These are phyloP conservation scores for Wakefieldia striispora DNA, from an alignment of 768 basidiomycete genomes.

Conservation along the genomic window DNA sequence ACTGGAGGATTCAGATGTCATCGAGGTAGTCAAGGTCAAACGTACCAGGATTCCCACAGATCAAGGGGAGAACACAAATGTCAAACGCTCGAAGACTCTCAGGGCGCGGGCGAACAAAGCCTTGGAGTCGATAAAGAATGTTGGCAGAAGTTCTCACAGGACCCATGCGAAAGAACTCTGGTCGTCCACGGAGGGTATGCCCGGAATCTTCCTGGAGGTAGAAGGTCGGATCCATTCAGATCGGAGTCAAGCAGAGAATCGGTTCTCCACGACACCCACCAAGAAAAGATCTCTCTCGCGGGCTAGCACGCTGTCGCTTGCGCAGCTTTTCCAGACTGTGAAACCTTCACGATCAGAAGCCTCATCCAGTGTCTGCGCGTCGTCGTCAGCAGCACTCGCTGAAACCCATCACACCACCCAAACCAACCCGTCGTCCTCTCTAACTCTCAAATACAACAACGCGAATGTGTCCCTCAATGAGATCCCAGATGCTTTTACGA, in stretches of 20 bases:
- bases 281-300: slow-evolving; percentile 29
- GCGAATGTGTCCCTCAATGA: slow-evolving; percentile 24
- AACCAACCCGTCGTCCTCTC: slow-evolving; percentile 6
- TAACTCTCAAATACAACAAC: slow-evolving; percentile 19
- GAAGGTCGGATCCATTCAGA: slow-evolving; percentile 22
- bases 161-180: slow-evolving; percentile 41
- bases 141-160: slow-evolving; percentile 35
- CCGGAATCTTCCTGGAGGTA: slow-evolving; percentile 26
- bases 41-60: slow-evolving; percentile 30
- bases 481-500: slow-evolving; percentile 7
- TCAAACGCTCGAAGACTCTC: slow-evolving; percentile 41
- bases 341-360: slow-evolving; percentile 29
- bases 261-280: slow-evolving; percentile 12
- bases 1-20: slow-evolving; percentile 50
- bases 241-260: slow-evolving; percentile 12
- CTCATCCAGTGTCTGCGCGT: slow-evolving; percentile 23
- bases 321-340: slow-evolving; percentile 22
- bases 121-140: slow-evolving; percentile 45
- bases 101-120: slow-evolving; percentile 47
- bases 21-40: slow-evolving; percentile 60
- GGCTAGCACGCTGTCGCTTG: slow-evolving; percentile 32
- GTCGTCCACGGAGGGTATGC: slow-evolving; percentile 28
- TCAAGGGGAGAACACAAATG: slow-evolving; percentile 21
- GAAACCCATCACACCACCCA: slow-evolving; percentile 10
- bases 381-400: slow-evolving; percentile 20